Conservation (phyloP, 2,329 filamentous ascomycete species). For the Cyphellophora europaea region DNA sequence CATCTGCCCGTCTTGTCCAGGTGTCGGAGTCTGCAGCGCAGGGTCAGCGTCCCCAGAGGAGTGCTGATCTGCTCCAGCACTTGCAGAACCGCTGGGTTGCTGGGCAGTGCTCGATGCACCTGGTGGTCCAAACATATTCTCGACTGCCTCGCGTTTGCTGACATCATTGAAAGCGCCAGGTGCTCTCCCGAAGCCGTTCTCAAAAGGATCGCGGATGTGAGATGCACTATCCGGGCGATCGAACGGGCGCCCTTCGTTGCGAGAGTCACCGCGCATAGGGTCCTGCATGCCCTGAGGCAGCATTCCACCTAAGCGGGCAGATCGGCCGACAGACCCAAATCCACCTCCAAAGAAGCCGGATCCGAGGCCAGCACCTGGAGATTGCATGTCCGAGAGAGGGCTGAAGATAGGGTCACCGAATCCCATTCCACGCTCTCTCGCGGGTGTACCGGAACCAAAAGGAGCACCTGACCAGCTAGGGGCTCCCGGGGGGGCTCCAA, state of each 20-base stretch:
- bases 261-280: conserved; percentile 59
- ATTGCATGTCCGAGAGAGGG: conserved; percentile 67
- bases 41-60: conserved; percentile 22
- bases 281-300: conserved; percentile 87
- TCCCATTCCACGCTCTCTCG: conserved; percentile 43
- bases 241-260: conserved; percentile 3
- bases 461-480: conserved; percentile 35
- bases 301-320: conserved; percentile 75
- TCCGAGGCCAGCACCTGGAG: conserved; percentile 58
- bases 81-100: too few species aligned
- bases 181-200: conserved; percentile 2
- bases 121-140: too few species aligned
- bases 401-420: conserved; percentile 61
- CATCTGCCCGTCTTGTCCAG: conserved; percentile 42
- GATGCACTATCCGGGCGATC: neutral
- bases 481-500: conserved; percentile 45
- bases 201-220: conserved; percentile 14
- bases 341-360: conserved; percentile 49
- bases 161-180: neutral
- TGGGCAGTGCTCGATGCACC: conserved; percentile 20
- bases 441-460: conserved; percentile 66
- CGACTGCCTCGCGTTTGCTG: too few species aligned
- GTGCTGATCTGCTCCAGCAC: conserved; percentile 18
- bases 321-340: conserved; percentile 53
- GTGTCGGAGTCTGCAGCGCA: too few species aligned